Base-by-base conservation (phyloP, 2,329 filamentous ascomycete species). In the Cadophora sp. region DNA sequence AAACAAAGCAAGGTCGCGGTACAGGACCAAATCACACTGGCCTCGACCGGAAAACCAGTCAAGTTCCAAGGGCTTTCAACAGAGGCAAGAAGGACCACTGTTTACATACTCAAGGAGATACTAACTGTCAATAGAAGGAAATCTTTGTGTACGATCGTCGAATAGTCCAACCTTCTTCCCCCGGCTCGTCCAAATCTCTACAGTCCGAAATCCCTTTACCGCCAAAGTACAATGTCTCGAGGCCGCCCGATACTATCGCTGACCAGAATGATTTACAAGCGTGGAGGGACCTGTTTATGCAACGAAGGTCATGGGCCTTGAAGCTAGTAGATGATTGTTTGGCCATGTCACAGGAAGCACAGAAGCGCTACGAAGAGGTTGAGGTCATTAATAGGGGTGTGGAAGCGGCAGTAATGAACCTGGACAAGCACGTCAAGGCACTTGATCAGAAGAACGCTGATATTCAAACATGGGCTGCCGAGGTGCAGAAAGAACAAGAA, bases 61-160 rank as follows among this genome's bases (percentile, higher is more conserved):
- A 69, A 71, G n/a, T 73, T 76, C 62, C 92, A 95, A 77, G 91
- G 89, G 43, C 86, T 97, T 59, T 87, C 93, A 72, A 89, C 88
- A 43, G 95, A 97, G 87, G 92, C 93, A 82, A 51, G 83, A 26
- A 16, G 24, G 9, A 26, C 22, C 50, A 58, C 40, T 14, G 43
- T n/a, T 51, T 26, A 56, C 50, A 58, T 26, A 14, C 24, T 40
- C 37, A 34, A 31, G 34, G 63, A 50, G 27, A 58, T 16, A 51
- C 74, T 77, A 40, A 78, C 66, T 55, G 16, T 43, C 62, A 62
- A 31, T 73, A 97, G 91, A 92, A 89, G 73, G 94, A 98, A 79
- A 89, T 99, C 67, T 98, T 92, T 78, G 88, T 98, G 63, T 99
- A 97, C 80, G 94, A 97, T 80, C 91, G 94, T 70, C 89, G 90